Evolutionary conservation across 495 filamentous ascomycete genomes (phyloP), one percentile per base, ranked within the genome.

Genomic region (Talaromyces borbonicus): DNA sequence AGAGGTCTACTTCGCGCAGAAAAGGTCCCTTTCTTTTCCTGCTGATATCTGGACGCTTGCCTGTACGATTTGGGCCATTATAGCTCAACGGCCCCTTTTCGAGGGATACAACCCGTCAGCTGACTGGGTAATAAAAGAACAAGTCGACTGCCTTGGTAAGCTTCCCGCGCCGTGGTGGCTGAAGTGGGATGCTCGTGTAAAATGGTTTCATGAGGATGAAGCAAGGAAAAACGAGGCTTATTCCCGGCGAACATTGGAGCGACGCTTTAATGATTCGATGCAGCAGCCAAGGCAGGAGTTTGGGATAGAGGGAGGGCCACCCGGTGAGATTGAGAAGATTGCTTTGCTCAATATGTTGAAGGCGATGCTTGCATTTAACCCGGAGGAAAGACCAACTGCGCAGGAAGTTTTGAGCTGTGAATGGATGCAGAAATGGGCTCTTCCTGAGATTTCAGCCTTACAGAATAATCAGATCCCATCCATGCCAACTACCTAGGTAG

Each of bases 221-320:
- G 26, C 5, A 15, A 8, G 23, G 14, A 14, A 23, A 5, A 12
- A 3, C 20, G 32, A 23, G 20, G 46, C 11, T 15, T 26, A 8
- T 15, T 22, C 14, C 29, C 16, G 24, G 9, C 48, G 49, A 22
- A 31, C 52, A 12, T 46, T 18, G 32, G 44, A 25, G 14, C 4
- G 48, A 2, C 51, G 55, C 2, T 55, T 57, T 32, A 11, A 29
- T 23, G 27, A 50, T 43, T 43, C 24, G 12, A 31, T 55, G 9
- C 38, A 55, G 24, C 27, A 55, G 33, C 51, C 52, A 15, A n/a
- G 46, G 51, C 49, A 60, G 54, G 49, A 61, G 62, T 39, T 66
- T 64, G 11, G 51, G 52, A 26, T 69, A 58, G 52, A 73, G 62
- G 51, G 65, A 73, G 46, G 62, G 62, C 46, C 69, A 71, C n/a